Percentiles rank a stretch among this genome's conserved stretches.
These are phyloP conservation scores for Aspergillus leporis DNA, from an alignment of 495 filamentous ascomycete genomes.

Conservation along the genomic window DNA sequence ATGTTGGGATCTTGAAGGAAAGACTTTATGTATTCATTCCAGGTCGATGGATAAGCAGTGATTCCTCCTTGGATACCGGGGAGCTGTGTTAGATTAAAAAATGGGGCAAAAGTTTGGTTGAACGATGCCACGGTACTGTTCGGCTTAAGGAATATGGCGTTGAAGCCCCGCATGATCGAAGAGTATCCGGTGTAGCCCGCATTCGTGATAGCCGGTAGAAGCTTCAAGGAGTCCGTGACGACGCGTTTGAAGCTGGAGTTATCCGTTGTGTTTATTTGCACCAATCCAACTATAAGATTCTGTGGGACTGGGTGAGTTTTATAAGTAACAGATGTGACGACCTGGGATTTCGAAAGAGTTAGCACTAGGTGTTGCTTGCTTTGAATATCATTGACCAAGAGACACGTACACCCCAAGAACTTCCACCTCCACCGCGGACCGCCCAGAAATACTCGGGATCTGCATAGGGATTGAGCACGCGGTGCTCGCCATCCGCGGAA, in stretches of 20 bases:
- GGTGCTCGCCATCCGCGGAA: conserved; percentile 39
- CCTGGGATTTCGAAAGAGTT: not conserved
- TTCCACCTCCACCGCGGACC: conserved; percentile 37
- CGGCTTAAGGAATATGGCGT: not conserved
- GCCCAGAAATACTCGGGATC: conserved; percentile 58
- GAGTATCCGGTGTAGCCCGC: not conserved
- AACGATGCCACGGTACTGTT: not conserved
- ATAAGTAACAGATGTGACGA: not conserved
- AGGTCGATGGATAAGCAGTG: not conserved
- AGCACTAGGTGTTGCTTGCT: not conserved
- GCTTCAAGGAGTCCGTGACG: not conserved
- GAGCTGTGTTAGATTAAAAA: not conserved
- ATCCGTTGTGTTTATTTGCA: not conserved
- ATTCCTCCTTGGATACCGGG: not conserved
- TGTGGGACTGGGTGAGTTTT: not conserved
- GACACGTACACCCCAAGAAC: conserved; percentile 9
- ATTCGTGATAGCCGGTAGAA: not conserved
- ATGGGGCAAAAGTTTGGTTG: not conserved
- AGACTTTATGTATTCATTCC: not conserved
- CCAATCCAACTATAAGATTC: not conserved
- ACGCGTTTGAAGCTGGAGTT: not conserved
- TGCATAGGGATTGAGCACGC: conserved; percentile 5
- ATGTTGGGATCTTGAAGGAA: not conserved
- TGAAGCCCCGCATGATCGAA: not conserved
- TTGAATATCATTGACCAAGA: not conserved